Conservation (phyloP, 129 eudicot species). For the Pittosporum tobira region DNA sequence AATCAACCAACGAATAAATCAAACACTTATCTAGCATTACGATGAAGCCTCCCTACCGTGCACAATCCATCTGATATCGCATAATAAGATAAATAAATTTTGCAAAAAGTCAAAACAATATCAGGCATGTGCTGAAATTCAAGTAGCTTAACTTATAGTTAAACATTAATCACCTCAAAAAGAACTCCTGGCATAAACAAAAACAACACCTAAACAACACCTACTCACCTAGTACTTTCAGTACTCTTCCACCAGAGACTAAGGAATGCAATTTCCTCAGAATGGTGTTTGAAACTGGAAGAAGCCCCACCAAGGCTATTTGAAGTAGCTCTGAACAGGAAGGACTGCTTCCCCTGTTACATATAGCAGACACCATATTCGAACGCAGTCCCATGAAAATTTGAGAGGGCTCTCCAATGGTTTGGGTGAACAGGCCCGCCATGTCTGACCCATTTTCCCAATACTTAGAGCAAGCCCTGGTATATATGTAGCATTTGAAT, state of each 20-base stretch:
- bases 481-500: constrained; percentile 18
- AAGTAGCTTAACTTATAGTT: neutral
- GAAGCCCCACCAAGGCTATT: constrained; percentile 23
- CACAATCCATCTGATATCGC: too few relatives aligned
- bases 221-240: constrained; percentile 1
- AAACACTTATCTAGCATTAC: too few relatives aligned
- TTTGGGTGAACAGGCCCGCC: constrained; percentile 21
- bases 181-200: neutral
- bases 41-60: too few relatives aligned
- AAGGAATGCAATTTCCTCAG: constrained; percentile 13
- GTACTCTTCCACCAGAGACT: constrained; percentile 8
- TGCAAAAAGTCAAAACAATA: too few relatives aligned
- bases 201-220: neutral
- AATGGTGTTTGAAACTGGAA: constrained; percentile 27
- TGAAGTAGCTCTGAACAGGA: constrained; percentile 36
- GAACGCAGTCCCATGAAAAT: constrained; percentile 25
- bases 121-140: neutral
- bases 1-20: too few relatives aligned
- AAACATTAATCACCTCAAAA: neutral
- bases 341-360: constrained; percentile 26
- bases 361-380: constrained; percentile 18
- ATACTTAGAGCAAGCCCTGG: constrained; percentile 23
- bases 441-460: constrained; percentile 22
- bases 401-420: constrained; percentile 21
- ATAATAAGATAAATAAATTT: too few relatives aligned